Percentiles rank a stretch among this genome's conserved stretches.
These are phyloP conservation scores for Monosporascus sp. DNA, from an alignment of 2,329 filamentous ascomycete species.

Conservation along the genomic window DNA sequence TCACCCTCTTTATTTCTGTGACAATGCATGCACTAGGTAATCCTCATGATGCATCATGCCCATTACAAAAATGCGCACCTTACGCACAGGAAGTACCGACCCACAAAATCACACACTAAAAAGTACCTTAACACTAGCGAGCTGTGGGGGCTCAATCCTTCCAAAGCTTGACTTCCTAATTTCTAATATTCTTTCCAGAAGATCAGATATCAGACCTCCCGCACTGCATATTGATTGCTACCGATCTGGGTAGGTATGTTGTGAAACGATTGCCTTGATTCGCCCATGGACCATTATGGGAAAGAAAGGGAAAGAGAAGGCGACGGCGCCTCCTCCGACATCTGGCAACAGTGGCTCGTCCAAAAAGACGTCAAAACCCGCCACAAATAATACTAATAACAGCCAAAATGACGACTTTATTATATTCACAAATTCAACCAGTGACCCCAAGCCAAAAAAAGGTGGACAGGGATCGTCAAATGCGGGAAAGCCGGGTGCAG, in stretches of 20 bases:
- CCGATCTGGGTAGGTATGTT: too few species aligned
- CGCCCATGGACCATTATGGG: constrained; percentile 34
- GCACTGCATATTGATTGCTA: not conserved
- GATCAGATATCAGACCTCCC: not conserved
- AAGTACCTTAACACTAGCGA: too few species aligned
- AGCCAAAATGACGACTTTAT: constrained; percentile 45
- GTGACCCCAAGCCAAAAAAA: constrained; percentile 44
- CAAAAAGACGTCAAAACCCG: constrained; percentile 29
- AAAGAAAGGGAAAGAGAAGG: constrained; percentile 50
- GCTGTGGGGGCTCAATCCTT: too few species aligned
- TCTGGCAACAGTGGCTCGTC: constrained; percentile 17
- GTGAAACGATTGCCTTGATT: not conserved
- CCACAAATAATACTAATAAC: constrained; percentile 20
- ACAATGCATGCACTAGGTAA: too few species aligned
- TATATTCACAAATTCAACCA: constrained; percentile 53
- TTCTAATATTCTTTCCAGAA: not conserved
- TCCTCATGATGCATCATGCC: too few species aligned
- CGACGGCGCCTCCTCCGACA: constrained; percentile 29
- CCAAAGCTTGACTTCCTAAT: not conserved
- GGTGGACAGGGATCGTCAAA: constrained; percentile 18
- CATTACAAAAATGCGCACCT: not conserved
- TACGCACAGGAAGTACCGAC: not conserved
- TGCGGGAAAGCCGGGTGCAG: constrained; percentile 15
- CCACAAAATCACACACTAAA: not conserved
- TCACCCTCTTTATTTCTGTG: too few species aligned